phyloP scores from a whole-genome alignment of 225 moss, liverwort and hornwort genomes.

The Takakia lepidozioides region DNA sequence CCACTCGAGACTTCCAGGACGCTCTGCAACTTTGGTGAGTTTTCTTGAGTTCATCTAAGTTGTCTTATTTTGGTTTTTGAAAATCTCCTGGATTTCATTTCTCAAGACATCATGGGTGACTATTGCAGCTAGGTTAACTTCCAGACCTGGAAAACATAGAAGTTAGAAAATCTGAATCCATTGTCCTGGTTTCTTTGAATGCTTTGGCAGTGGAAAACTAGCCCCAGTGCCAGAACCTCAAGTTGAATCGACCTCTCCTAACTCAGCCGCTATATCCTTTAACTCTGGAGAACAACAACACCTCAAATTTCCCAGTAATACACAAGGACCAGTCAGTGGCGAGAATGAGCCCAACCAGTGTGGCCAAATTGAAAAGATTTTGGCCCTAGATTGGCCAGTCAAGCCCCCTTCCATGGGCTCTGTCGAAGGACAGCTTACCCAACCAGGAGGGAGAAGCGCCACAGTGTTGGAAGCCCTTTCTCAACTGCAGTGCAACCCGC shows the following conservation, averaged over 20 bases:
- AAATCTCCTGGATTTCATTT: no score
- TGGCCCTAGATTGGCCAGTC: constrained; percentile 1
- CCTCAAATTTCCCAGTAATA: no score
- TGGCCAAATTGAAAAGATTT: neutral
- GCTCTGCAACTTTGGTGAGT: constrained; percentile 1
- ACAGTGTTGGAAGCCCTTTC: constrained; percentile 3
- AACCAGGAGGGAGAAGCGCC: neutral
- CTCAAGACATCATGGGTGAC: no score
- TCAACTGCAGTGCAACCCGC: constrained; percentile 1
- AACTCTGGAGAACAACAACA: no score
- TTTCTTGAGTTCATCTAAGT: no score
- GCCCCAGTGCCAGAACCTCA: neutral
- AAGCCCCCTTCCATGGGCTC: neutral
- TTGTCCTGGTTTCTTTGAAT: neutral
- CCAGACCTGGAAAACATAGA: no score
- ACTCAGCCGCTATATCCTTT: no score
- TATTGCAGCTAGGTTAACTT: no score
- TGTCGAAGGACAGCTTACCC: neutral
- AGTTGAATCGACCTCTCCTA: neutral
- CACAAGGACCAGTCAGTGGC: no score
- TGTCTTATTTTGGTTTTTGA: no score
- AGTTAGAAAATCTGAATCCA: neutral
- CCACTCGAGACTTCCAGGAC: constrained; percentile 2
- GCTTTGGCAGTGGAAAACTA: neutral
- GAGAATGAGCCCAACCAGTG: no score